Evolutionary conservation across 2,329 filamentous ascomycete species (phyloP).

Genomic region (Penicillium verrucosum): DNA sequence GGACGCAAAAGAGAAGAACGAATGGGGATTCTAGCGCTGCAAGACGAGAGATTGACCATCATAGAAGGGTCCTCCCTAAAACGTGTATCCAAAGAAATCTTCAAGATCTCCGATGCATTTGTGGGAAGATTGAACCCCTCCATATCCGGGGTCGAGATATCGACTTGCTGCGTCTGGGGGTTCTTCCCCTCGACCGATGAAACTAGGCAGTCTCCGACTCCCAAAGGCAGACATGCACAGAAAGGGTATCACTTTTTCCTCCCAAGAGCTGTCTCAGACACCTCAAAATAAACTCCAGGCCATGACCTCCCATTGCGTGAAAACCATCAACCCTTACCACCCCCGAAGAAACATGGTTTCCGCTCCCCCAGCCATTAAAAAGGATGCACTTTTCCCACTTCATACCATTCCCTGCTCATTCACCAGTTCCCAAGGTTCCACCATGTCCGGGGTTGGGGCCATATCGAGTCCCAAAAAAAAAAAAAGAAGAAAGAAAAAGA

Average conservation of each 20-base stretch:
- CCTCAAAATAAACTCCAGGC: constrained; percentile 37
- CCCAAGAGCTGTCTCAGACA: constrained; percentile 40
- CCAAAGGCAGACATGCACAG: constrained; percentile 39
- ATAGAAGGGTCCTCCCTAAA: neutral
- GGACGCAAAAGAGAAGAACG: constrained; percentile 24
- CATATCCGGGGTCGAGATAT: constrained; percentile 19
- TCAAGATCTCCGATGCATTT: constrained; percentile 32
- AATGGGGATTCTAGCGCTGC: constrained; percentile 36
- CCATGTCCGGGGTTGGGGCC: constrained; percentile 1
- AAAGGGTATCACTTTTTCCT: constrained; percentile 46
- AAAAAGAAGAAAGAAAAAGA: constrained; percentile 19
- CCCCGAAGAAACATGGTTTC: constrained; percentile 22
- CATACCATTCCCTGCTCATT: constrained; percentile 10
- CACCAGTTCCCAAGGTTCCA: neutral
- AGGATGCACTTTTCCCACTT: constrained; percentile 13
- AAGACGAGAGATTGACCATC: constrained; percentile 28
- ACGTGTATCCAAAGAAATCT: constrained; percentile 22
- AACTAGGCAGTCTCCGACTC: constrained; percentile 39
- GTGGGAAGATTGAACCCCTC: constrained; percentile 27
- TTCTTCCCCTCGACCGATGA: constrained; percentile 34
- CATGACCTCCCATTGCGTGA: constrained; percentile 33
- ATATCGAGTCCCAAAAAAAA: constrained; percentile 8
- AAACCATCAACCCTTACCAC: constrained; percentile 29
- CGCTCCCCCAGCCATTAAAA: constrained; percentile 28
- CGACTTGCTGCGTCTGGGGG: constrained; percentile 28